Evolutionary conservation across 768 basidiomycete species (phyloP), one percentile per base, ranked within the genome.

Genomic region (Russula abietina): DNA sequence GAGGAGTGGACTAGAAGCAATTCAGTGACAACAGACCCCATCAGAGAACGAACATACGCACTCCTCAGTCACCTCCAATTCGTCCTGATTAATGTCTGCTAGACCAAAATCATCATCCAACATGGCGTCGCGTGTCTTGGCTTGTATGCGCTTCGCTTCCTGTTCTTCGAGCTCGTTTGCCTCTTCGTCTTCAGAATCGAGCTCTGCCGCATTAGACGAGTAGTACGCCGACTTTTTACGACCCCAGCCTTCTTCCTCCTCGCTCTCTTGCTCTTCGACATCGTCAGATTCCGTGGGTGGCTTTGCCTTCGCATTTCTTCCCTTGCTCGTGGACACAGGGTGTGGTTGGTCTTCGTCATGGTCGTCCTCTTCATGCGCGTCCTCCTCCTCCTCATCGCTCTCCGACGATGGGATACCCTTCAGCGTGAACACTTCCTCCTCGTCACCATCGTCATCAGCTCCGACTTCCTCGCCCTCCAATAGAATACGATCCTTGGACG

Each of bases 121-220:
- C 79, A 96, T 80, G 12, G 74, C 80, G 66, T 91, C 87, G 36
- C 88, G 80, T 26, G 82, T 78, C 75, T 91, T 93, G 41, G 75
- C 73, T 72, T 96, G 95, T 50, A 96, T 74, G 61, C 91, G 78
- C 68, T 75, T 85, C 8, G 89, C 91, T 73, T 98, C 94, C 71
- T 88, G 85, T 71, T 92, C 91, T 70, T 98, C 93, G 55, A 96
- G 75, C 67, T 89, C 88, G 69, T 90, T 83, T 38, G 85, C 89
- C 73, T 96, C 94, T 69, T 96, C 94, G 66, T 95, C 88, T 68
- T 91, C 90, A 41, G 87, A 88, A 57, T 91, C 91, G 41, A 92
- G 76, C 59, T 89, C 76, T 39, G 80, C 87, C 36, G 89, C 91
- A 72, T 92, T 93, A 4, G 89, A 90, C 4, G 91, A 84, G 71